These are phyloP conservation scores for Pythium pyrilobum DNA, from an alignment of 352 stramenopile species.

Conservation along the genomic window DNA sequence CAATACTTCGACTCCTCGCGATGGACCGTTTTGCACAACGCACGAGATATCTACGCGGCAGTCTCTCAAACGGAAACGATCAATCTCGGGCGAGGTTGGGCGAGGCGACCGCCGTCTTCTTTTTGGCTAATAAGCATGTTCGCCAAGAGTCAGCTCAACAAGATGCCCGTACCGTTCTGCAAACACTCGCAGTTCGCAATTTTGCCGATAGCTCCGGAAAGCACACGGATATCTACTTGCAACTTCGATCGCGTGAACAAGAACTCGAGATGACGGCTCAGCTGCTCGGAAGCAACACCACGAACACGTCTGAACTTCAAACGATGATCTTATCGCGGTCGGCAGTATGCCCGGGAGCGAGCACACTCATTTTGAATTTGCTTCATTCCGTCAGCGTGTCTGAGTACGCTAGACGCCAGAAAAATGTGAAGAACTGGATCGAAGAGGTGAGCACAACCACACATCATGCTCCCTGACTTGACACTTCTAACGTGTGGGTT, in stretches of 20 bases:
- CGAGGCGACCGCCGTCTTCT: constrained; percentile 52
- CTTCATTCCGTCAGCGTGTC: constrained; percentile 39
- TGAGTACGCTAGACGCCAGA: constrained; percentile 33
- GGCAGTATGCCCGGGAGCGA: constrained; percentile 48
- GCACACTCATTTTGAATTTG: constrained; percentile 64
- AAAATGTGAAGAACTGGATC: constrained; percentile 43
- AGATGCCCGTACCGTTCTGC: constrained; percentile 47
- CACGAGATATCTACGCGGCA: constrained; percentile 49
- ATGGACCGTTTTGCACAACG: constrained; percentile 42
- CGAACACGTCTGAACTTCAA: constrained; percentile 36
- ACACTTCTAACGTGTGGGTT: too few relatives aligned
- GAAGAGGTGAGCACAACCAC: constrained; percentile 57
- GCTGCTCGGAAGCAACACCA: constrained; percentile 41
- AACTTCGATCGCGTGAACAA: constrained; percentile 40
- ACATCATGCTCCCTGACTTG: background rate
- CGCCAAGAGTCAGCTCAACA: constrained; percentile 27
- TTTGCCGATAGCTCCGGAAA: constrained; percentile 43
- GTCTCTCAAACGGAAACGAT: constrained; percentile 37
- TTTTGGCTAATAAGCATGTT: constrained; percentile 42
- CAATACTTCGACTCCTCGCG: constrained; percentile 31
- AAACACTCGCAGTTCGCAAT: constrained; percentile 55
- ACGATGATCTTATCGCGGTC: constrained; percentile 54
- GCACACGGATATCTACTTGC: constrained; percentile 48
- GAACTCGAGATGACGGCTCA: constrained; percentile 42
- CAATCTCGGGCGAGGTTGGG: constrained; percentile 41